Evolutionary conservation across 2,329 filamentous ascomycete genomes (phyloP).

Genomic region (Paecilomyces formosus): DNA sequence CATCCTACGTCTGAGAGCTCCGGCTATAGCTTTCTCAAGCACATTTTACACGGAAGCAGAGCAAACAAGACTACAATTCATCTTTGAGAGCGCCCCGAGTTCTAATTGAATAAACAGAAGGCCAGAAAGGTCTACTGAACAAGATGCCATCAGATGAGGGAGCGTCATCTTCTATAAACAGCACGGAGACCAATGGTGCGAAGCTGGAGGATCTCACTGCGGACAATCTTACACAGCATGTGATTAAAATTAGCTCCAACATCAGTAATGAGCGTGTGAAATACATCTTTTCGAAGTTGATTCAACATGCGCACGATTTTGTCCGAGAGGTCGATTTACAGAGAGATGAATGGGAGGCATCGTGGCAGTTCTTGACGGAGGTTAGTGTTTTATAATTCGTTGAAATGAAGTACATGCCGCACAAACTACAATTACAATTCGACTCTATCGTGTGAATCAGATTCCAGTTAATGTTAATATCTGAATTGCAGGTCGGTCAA

Average conservation of each 20-base stretch:
- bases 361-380: conserved; percentile 9
- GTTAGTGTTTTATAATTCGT: background rate
- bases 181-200: background rate
- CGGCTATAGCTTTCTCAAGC: background rate
- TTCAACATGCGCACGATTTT: conserved; percentile 6
- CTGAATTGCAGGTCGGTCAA: background rate
- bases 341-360: conserved; percentile 8
- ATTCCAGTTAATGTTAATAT: background rate
- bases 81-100: background rate
- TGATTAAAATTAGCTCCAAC: conserved; percentile 9
- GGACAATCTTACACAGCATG: conserved; percentile 7
- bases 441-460: background rate
- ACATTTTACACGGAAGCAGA: background rate
- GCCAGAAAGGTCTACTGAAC: background rate
- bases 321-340: conserved; percentile 6
- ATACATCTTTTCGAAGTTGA: conserved; percentile 4
- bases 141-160: background rate
- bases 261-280: conserved; percentile 6
- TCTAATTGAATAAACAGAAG: background rate
- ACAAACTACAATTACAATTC: background rate
- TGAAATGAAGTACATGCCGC: too few species aligned
- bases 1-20: background rate
- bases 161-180: background rate
- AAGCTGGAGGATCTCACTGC: conserved; percentile 5
- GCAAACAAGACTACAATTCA: background rate